Evolutionary conservation across 164 flowering plant genomes (phyloP).

Genomic region (Warburgia ugandensis): DNA sequence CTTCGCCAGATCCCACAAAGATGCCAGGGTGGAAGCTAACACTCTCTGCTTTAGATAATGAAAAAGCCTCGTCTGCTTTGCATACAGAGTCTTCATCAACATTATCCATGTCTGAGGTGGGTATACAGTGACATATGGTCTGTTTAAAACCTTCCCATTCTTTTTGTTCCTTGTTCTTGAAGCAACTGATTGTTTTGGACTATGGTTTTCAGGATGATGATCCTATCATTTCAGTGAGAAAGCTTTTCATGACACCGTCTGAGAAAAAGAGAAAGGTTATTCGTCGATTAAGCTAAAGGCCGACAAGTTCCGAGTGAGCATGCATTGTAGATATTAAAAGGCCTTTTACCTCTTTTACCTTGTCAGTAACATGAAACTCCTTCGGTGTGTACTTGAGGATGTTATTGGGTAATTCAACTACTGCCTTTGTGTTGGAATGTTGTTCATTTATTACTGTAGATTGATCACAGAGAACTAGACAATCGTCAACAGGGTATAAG

Average conservation of each 20-base stretch:
- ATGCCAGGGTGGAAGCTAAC: conserved; percentile 79
- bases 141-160: neutral
- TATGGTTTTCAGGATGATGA: conserved; percentile 59
- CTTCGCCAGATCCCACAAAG: conserved; percentile 30
- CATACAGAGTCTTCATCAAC: conserved; percentile 29
- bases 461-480: too few species aligned
- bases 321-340: too few species aligned
- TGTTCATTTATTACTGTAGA: too few species aligned
- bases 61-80: conserved; percentile 23
- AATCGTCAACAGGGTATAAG: too few species aligned
- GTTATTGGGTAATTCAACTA: too few species aligned
- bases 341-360: too few species aligned
- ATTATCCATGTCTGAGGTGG: conserved; percentile 51
- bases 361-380: too few species aligned
- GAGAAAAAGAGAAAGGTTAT: conserved; percentile 38
- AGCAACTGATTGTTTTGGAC: neutral
- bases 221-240: conserved; percentile 59
- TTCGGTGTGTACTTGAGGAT: too few species aligned
- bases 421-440: too few species aligned
- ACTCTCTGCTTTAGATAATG: conserved; percentile 50
- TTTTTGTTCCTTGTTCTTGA: neutral
- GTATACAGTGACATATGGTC: neutral
- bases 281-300: conserved; percentile 14
- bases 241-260: conserved; percentile 56
- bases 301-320: neutral